Evolutionary conservation across 2,329 filamentous ascomycete species (phyloP).

Genomic region (Cladophialophora yegresii): DNA sequence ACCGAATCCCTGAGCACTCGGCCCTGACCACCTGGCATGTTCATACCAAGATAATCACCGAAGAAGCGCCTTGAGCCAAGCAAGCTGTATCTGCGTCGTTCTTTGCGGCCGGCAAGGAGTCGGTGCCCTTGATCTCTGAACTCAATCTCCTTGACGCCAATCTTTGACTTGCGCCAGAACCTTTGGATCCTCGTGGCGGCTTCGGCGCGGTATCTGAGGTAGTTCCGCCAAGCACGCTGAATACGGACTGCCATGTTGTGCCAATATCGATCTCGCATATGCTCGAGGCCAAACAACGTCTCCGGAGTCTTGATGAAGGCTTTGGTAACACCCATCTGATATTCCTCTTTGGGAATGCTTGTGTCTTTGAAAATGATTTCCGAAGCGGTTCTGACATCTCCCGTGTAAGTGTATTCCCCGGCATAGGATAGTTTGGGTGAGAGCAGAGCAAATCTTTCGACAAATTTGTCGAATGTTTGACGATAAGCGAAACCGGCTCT

Average conservation of each 20-base stretch:
- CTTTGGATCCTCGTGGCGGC: slow-evolving; percentile 91
- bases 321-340: slow-evolving; percentile 95
- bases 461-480: slow-evolving; percentile 96
- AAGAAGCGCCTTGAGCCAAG: slow-evolving; percentile 89
- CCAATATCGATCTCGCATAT: slow-evolving; percentile 98
- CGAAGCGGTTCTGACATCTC: slow-evolving; percentile 81
- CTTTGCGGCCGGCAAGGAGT: slow-evolving; percentile 80
- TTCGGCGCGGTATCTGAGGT: slow-evolving; percentile 87
- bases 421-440: slow-evolving; percentile 95
- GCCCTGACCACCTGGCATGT: slow-evolving; percentile 75
- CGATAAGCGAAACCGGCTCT: slow-evolving; percentile 95
- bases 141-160: slow-evolving; percentile 84
- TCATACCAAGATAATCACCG: slow-evolving; percentile 90
- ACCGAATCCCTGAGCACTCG: slow-evolving; percentile 76
- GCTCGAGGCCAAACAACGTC: slow-evolving; percentile 92
- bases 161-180: slow-evolving; percentile 92
- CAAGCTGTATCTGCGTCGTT: slow-evolving; percentile 86
- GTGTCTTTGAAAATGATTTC: slow-evolving; percentile 95
- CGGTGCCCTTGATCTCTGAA: slow-evolving; percentile 84
- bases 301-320: slow-evolving; percentile 98
- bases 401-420: slow-evolving; percentile 94
- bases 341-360: slow-evolving; percentile 91
- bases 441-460: slow-evolving; percentile 92
- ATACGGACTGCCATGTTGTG: slow-evolving; percentile 99
- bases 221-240: slow-evolving; percentile 95